Conservation (phyloP, 257 asterid genomes). For the Capsicum pubescens region DNA sequence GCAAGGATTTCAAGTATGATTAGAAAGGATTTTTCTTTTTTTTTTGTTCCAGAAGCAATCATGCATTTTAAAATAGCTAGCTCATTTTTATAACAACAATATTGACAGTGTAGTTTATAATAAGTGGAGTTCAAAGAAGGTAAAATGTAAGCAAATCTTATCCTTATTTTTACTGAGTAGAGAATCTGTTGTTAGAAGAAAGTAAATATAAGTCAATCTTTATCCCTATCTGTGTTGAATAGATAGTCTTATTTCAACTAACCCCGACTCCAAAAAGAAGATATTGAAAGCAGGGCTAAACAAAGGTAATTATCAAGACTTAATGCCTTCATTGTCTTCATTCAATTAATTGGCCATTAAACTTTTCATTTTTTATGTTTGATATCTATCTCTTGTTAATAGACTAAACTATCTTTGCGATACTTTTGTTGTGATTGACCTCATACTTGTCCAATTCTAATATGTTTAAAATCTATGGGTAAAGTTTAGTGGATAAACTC, state of each 20-base stretch:
- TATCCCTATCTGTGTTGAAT: neutral
- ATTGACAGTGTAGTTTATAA: neutral
- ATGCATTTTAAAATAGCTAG: neutral
- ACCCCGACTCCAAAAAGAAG: neutral
- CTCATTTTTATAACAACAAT: neutral
- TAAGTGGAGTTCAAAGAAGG: neutral
- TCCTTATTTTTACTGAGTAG: neutral
- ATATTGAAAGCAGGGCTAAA: neutral
- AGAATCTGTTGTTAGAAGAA: no score
- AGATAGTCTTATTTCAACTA: neutral
- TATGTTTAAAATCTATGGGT: neutral
- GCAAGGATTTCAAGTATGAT: neutral
- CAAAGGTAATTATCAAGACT: no score
- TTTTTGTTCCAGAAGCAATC: neutral
- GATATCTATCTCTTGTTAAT: neutral
- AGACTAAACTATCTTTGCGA: neutral
- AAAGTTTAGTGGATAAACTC: slow-evolving; percentile 12
- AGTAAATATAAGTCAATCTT: no score
- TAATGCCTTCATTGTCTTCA: neutral
- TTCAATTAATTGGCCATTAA: neutral
- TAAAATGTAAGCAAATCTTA: neutral
- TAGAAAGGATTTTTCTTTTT: neutral
- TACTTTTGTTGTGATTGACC: neutral
- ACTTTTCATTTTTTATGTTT: neutral
- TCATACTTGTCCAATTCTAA: neutral